Evolutionary conservation across 495 filamentous ascomycete genomes (phyloP), one percentile per base, ranked within the genome.

Genomic region (Penicillium daleae): DNA sequence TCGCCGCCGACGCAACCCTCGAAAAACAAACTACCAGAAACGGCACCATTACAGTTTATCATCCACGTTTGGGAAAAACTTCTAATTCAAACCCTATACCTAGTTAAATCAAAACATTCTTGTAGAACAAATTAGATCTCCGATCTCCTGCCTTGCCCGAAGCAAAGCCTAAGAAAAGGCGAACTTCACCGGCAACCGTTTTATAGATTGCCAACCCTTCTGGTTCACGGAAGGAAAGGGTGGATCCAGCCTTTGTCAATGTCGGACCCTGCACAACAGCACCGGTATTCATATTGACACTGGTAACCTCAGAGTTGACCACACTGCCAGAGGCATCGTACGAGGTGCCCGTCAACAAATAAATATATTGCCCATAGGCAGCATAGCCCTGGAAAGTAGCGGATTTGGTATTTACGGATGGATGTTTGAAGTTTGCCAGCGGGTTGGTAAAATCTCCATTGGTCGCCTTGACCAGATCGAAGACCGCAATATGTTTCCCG

Each of bases 261-360:
- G 52, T 54, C n/a, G 67, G 64, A 31, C 61, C 64, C 17, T 64
- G 54, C 21, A 66, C 52, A 10, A 62, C 52, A 32, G 52, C 24
- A 8, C 63, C 66, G 3, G 63, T 66, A 46, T 88, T 83, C 56
- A 64, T 55, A 24, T 64, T 21, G 2, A 64, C 56, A 32, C 46
- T 39, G 4, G 27, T 68, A 9, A 64, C 50, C 86, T 89, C 64
- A 87, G 89, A 74, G 71, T 90, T 37, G 68, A 77, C 29, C 76
- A 91, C 19, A 68, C 76, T 33, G 9, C 31, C 59, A 6, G 57
- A 57, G 6, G 37, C 51, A 39, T 60, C 58, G 51, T 65, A 68
- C 2, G 58, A 65, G 8, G 53, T 53, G 6, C 66, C 66, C 0
- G 62, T 65, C 27, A 65, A 37, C 22, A 68, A 8, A 35, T 68